Base-by-base conservation (phyloP, 2,329 filamentous ascomycete species). In the Plenodomus biglobosus region DNA sequence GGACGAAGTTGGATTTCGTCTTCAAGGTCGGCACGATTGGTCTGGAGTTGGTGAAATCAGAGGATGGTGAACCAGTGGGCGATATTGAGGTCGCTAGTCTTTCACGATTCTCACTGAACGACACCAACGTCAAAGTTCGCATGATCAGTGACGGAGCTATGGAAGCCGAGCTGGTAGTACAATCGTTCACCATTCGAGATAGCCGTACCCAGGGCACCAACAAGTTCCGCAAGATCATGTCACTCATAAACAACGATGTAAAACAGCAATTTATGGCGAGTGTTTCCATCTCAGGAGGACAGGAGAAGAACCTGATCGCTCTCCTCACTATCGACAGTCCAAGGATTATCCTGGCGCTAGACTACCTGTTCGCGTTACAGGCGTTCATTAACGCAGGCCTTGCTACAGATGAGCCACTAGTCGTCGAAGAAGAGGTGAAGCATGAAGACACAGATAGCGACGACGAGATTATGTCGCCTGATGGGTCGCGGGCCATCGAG, bases 161-260 rank as follows among this genome's bases (percentile, higher is more conserved):
- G 35, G 94, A 99, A 69, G 91, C 92, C 2, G 95, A 99, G 68
- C 82, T 99, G 6, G 80, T 96, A 30, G 91, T 99, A 15, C 87
- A 94, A 50, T 94, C 92, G 0, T 96, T 99, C 70, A 96, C 91
- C 0, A 96, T 97, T 56, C 84, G 89, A 46, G 94, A 99, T 69
- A 96, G 88, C 55, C 86, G 95, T n/a, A 85, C 85, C 3, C 83
- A 84, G 44, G 92, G 95, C 61, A 88, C 87, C 4, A 99, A 96
- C 76, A 96, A 95, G 68, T 99, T 95, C 79, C 85, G 91, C 42
- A 95, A 92, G 70, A 96, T 99, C 74, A 97, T 99, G 94, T 92
- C 92, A 1, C 86, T 95, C 46, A 91, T 92, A 65, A 97, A 96
- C 72, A 92, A 91, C 60, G 87, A 92, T 46, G 91, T 94, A 45